A percentile compares a stretch with the other conserved stretches of the same genome.
These are phyloP conservation scores for Podaxis mareebaensis DNA, from an alignment of 768 basidiomycete genomes.

Conservation along the genomic window DNA sequence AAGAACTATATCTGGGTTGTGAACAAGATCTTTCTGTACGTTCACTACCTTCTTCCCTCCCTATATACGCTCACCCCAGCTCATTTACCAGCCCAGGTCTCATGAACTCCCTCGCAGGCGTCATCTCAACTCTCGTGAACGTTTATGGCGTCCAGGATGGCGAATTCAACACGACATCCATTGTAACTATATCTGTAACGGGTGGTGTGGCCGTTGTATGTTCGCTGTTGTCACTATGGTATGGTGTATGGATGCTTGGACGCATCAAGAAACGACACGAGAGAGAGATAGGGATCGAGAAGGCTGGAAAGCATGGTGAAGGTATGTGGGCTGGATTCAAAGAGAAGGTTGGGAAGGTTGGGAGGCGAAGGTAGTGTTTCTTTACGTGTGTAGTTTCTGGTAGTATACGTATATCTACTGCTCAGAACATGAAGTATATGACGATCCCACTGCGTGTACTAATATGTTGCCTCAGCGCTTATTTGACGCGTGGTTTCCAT, in stretches of 20 bases:
- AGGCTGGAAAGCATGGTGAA: slow-evolving; percentile 45
- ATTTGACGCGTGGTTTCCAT: not conserved
- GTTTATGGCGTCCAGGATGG: slow-evolving; percentile 52
- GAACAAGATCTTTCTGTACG: slow-evolving; percentile 59
- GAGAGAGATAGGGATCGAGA: slow-evolving; percentile 38
- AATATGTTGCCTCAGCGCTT: not conserved
- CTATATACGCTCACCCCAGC: not conserved
- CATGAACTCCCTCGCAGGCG: slow-evolving; percentile 56
- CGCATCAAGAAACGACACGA: slow-evolving; percentile 45
- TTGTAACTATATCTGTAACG: slow-evolving; percentile 51
- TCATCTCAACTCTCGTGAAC: slow-evolving; percentile 54
- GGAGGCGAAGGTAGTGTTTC: not conserved
- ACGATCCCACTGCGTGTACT: too few relatives aligned
- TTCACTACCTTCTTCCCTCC: slow-evolving; percentile 1
- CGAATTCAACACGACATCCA: slow-evolving; percentile 41
- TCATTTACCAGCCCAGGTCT: slow-evolving; percentile 46
- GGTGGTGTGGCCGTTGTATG: slow-evolving; percentile 37
- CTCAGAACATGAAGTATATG: too few relatives aligned
- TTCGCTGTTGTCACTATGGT: slow-evolving; percentile 39
- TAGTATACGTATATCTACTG: not conserved
- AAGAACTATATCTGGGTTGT: slow-evolving; percentile 59
- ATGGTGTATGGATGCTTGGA: slow-evolving; percentile 46
- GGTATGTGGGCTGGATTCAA: slow-evolving; percentile 31
- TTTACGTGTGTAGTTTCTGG: not conserved
- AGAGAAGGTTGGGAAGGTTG: slow-evolving; percentile 11